Evolutionary conservation across 805 yeast genomes (phyloP), one percentile per base, ranked within the genome.

Genomic region (Tetrapisispora phaffii): DNA sequence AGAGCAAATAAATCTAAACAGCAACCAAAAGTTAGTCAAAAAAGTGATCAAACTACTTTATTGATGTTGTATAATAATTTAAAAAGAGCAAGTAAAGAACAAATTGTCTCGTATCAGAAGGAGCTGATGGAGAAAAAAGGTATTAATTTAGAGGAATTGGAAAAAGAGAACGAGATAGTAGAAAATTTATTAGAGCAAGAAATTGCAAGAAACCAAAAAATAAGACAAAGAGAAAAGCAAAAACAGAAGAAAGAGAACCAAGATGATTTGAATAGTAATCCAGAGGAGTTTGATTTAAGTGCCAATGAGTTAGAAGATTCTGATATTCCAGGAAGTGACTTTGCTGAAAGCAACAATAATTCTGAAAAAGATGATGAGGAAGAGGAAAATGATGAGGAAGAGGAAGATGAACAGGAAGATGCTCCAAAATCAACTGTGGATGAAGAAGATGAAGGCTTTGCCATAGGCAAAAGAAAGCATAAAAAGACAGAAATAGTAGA

Each of bases 51-150:
- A 4, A 33, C 58, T 12, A 54, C 60, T 2, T 53, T 57, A 19
- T 62, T 59, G 20, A 54, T 57, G 13, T 56, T 76, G 31, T 63
- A 72, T 38, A 47, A 51, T 10, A 56, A 58, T 10, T 62, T 76
- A 47, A 67, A 68, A 48, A 62, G 60, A 39, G 75, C 75, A 4
- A 73, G 74, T 39, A 67, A 69, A 35, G 59, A 66, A 39, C 82
- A 77, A 53, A 67, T 77, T 51, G 65, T 73, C 44, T 63, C 73
- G 34, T 73, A 73, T 51, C 71, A 72, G 55, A 74, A 68, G 49
- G 69, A 78, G 46, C 67, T 65, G 2, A 59, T 71, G 34, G 67
- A 69, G n/a, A 66, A 68, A 35, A 67, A 74, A 34, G 75, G 72
- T 43, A 58, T 65, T 42, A 74, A 70, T 36, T 45, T 72, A 55